phyloP scores from a whole-genome alignment of 306 rosid species.

The Cucurbita ficifolia region DNA sequence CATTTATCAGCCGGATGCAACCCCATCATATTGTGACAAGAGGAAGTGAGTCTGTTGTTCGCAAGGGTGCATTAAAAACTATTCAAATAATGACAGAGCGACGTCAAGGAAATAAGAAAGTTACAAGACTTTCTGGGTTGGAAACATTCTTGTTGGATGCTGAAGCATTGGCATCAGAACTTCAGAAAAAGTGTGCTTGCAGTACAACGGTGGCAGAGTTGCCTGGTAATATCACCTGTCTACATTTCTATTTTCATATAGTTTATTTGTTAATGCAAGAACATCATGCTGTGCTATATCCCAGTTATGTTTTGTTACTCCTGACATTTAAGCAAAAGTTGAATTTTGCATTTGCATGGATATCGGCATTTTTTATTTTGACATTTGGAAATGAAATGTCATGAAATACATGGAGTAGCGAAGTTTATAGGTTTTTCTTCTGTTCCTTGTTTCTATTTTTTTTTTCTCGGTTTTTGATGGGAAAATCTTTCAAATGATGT shows the following conservation, averaged over 20 bases:
- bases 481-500: neutral
- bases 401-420: neutral
- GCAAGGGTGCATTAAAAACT: conserved; percentile 72
- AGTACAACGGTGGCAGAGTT: conserved; percentile 76
- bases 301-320: neutral
- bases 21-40: conserved; percentile 77
- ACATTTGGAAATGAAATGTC: neutral
- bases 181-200: conserved; percentile 92
- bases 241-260: neutral
- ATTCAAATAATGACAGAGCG: conserved; percentile 82
- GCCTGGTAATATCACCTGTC: conserved; percentile 43
- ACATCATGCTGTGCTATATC: neutral
- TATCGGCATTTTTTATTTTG: neutral
- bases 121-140: conserved; percentile 77
- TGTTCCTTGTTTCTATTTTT: neutral
- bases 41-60: conserved; percentile 72
- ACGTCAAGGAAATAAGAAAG: conserved; percentile 87
- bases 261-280: neutral
- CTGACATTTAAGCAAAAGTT: neutral
- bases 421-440: neutral
- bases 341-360: neutral
- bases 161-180: conserved; percentile 79
- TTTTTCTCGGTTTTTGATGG: neutral
- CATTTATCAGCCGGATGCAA: conserved; percentile 73
- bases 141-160: conserved; percentile 74